Evolutionary conservation across 495 filamentous ascomycete species (phyloP).

Genomic region (Tuber microsphaerosporum): DNA sequence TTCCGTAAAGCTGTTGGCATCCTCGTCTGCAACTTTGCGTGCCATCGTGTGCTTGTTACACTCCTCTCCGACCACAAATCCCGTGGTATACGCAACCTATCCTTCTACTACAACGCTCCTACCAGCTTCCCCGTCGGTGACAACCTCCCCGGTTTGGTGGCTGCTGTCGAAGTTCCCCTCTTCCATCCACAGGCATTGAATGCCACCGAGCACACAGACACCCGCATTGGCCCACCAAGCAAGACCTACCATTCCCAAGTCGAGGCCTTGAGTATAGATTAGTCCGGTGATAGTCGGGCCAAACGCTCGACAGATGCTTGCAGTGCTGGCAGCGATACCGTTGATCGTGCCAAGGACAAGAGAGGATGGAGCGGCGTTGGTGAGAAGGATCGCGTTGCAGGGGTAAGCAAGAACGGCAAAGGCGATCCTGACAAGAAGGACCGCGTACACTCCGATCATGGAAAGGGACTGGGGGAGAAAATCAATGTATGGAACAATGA

Average conservation of each 20-base stretch:
- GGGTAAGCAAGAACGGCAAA: conserved; percentile 80
- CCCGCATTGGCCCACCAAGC: conserved; percentile 85
- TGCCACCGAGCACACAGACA: conserved; percentile 67
- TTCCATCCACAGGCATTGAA: conserved; percentile 34
- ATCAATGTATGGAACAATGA: conserved; percentile 80
- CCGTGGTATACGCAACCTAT: conserved; percentile 16
- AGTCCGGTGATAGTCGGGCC: conserved; percentile 82
- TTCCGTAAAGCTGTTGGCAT: not conserved
- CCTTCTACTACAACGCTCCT: conserved; percentile 23
- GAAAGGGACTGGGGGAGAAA: conserved; percentile 65
- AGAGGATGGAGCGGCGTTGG: conserved; percentile 71
- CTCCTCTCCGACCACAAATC: conserved; percentile 18
- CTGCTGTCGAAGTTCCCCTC: conserved; percentile 20
- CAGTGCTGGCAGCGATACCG: conserved; percentile 82
- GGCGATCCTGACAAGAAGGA: conserved; percentile 82
- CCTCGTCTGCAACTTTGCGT: conserved; percentile 14
- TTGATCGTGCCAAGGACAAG: conserved; percentile 84
- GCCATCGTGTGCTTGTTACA: conserved; percentile 26
- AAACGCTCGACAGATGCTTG: conserved; percentile 76
- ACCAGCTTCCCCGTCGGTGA: conserved; percentile 28
- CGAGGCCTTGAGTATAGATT: conserved; percentile 71
- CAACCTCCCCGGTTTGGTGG: conserved; percentile 25
- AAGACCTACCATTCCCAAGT: conserved; percentile 71
- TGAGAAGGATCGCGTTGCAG: conserved; percentile 72
- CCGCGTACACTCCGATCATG: conserved; percentile 62